Evolutionary conservation across 2,329 filamentous ascomycete species (phyloP).

Genomic region (Aspergillus sergii): DNA sequence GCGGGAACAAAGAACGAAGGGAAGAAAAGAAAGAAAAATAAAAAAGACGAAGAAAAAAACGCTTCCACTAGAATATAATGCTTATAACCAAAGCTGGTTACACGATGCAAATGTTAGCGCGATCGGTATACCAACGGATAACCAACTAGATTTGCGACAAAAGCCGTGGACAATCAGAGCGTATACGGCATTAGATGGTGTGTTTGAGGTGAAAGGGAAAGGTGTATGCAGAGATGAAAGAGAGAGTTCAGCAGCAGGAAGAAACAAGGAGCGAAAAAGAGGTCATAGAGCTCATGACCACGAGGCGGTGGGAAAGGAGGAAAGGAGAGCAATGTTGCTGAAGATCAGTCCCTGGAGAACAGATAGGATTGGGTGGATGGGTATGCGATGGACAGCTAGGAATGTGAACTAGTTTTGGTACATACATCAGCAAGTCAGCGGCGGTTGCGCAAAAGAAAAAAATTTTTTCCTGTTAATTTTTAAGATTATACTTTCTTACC

Average conservation of each 20-base stretch:
- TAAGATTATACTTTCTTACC: not conserved
- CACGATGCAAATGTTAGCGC: not conserved
- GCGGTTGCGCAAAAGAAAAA: constrained; percentile 6
- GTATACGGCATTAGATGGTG: not conserved
- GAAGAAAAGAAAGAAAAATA: not conserved
- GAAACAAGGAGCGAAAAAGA: constrained; percentile 17
- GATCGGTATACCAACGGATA: not conserved
- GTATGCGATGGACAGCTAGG: constrained; percentile 21
- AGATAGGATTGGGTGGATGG: constrained; percentile 20
- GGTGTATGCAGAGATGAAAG: not conserved
- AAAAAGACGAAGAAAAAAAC: not conserved
- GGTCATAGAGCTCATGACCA: constrained; percentile 21
- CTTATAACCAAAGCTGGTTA: not conserved
- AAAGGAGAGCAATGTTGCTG: constrained; percentile 16
- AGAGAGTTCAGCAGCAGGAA: constrained; percentile 12
- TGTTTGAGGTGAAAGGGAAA: not conserved
- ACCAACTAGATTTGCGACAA: not conserved
- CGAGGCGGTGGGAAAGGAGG: constrained; percentile 20
- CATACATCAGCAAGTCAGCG: constrained; percentile 12
- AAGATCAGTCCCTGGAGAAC: constrained; percentile 15
- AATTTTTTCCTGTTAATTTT: not conserved
- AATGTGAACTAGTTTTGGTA: constrained; percentile 23
- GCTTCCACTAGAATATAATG: not conserved
- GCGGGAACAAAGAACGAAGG: constrained; percentile 2
- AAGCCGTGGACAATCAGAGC: not conserved